Conservation (phyloP, 2,329 filamentous ascomycete genomes). For the Elsinoe arachidis region DNA sequence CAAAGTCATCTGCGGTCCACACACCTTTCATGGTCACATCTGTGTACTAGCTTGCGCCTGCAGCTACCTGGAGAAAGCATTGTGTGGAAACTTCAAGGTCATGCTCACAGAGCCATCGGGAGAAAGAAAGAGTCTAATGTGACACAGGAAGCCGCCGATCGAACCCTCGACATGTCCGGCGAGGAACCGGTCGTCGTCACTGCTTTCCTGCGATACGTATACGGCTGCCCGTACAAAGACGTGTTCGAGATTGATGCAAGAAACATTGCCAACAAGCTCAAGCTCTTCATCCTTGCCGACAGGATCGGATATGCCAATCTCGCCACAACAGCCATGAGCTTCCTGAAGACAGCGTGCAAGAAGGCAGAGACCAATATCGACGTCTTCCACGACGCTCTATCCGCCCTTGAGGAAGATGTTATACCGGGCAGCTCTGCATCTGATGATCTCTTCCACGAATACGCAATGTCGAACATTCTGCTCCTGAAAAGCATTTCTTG, state of each 20-base stretch:
- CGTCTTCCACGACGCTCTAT: too few species aligned
- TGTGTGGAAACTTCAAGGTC: conserved; percentile 8
- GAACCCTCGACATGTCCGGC: background rate
- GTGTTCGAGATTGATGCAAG: background rate
- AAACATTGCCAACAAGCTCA: background rate
- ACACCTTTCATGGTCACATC: background rate
- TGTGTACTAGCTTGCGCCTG: background rate
- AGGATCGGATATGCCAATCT: background rate
- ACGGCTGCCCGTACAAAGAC: background rate
- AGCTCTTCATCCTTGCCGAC: background rate
- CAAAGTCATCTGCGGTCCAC: background rate
- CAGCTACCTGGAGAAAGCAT: conserved; percentile 3
- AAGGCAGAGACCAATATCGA: background rate
- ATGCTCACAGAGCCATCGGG: background rate
- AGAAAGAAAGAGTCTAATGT: background rate
- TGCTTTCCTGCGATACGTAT: background rate
- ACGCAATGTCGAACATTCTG: too few species aligned
- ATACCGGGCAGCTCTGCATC: too few species aligned
- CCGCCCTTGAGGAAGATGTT: too few species aligned
- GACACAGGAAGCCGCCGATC: background rate
- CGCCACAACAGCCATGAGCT: background rate
- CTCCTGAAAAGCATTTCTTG: too few species aligned
- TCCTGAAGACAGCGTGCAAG: background rate
- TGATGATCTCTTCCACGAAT: too few species aligned
- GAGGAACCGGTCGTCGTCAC: background rate